Base-by-base conservation (phyloP, 305 asterid species). In the Solanum hybrid region DNA sequence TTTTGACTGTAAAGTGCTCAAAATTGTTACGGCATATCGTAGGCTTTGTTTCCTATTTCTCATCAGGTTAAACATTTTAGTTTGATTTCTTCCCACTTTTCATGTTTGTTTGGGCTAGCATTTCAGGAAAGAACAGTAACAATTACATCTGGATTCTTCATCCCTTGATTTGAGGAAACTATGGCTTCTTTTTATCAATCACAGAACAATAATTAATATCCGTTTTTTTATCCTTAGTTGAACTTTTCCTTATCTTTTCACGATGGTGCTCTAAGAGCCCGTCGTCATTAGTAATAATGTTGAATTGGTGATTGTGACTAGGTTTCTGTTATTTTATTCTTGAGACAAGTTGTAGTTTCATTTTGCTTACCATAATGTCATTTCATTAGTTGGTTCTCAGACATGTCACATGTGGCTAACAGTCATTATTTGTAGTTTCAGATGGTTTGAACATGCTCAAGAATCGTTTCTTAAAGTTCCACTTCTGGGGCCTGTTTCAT, bases 361-460 rank as follows among this genome's bases (percentile, higher is more conserved):
- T 31, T 46, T 51, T 84, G 17, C 31, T 17, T 84, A 17, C 75
- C 87, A 84, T 84, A 51, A 56, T 29, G 22, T 6, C 42, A 31
- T 46, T 51, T 84, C 87, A 51, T 51, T 27, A 46, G 87, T 84
- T 84, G 75, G 31, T 84, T 56, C 29, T 84, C 73, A 88, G 86
- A 91, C 79, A 37, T 32, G 77, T 88, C 79, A 91, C 60, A 40
- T 29, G 86, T 88, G 85, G 93, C 95, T 90, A 92, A 90, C 60
- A 31, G 66, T 89, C 27, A 27, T 91, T 88, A 56, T 85, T 85
- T 94, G 89, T 90, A 98, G 99, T 96, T 97, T 96, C 98, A 96
- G 98, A 96, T 94, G 97, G 95, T 98, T 96, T 90, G 94, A 94
- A 89, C 96, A 56, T 29, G 98, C 98, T 60, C 96, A 92, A 3